These are phyloP conservation scores for Suhomyces sp. DNA, from an alignment of 805 yeast genomes.

Conservation along the genomic window DNA sequence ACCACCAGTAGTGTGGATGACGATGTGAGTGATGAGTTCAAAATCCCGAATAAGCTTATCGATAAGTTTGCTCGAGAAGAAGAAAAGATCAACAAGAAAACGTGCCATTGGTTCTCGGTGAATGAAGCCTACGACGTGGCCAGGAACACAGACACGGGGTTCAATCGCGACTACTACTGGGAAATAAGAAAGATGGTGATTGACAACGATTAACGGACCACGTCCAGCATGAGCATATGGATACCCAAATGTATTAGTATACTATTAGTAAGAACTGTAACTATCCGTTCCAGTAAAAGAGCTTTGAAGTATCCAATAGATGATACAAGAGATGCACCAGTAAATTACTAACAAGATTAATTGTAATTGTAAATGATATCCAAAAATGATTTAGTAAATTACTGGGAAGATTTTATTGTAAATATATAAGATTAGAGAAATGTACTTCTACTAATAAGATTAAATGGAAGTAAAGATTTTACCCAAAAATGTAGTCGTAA, in stretches of 20 bases:
- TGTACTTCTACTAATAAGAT: too few species aligned
- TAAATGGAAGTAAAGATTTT: too few species aligned
- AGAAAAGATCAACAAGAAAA: conserved; percentile 30
- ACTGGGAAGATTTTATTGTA: too few species aligned
- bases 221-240: not conserved
- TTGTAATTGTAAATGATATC: too few species aligned
- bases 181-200: conserved; percentile 44
- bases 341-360: too few species aligned
- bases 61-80: conserved; percentile 37
- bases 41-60: conserved; percentile 23
- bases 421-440: not conserved
- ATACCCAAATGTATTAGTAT: too few species aligned
- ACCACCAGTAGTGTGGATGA: conserved; percentile 12
- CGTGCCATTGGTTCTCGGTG: conserved; percentile 37
- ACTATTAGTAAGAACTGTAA: too few species aligned
- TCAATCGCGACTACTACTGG: conserved; percentile 35
- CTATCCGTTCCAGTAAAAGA: too few species aligned
- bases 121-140: conserved; percentile 22
- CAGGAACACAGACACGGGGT: conserved; percentile 8
- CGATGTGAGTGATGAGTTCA: conserved; percentile 24
- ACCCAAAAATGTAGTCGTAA: too few species aligned
- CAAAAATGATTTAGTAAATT: too few species aligned
- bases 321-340: too few species aligned
- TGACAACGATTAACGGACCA: conserved; percentile 21
- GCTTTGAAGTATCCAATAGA: too few species aligned